Evolutionary conservation across 352 stramenopile species (phyloP).

Genomic region (Blastocystis sp.): DNA sequence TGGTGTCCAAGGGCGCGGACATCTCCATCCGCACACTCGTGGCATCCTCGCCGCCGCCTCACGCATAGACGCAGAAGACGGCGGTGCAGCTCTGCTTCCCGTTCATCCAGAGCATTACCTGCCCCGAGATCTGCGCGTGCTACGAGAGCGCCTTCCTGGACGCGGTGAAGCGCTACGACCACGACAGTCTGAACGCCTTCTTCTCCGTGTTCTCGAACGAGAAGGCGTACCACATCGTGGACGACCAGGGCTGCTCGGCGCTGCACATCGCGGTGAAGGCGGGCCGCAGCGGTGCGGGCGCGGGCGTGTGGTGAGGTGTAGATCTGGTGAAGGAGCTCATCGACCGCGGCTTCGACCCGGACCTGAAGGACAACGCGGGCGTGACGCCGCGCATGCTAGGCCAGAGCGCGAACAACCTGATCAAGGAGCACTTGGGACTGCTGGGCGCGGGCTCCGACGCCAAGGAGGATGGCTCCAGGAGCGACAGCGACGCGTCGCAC

Average conservation of each 20-base stretch:
- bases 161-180: slow-evolving; percentile 31
- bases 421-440: slow-evolving; percentile 38
- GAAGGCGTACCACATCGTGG: background rate
- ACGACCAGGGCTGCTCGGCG: slow-evolving; percentile 13
- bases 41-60: background rate
- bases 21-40: slow-evolving; percentile 20
- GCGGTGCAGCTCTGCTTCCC: slow-evolving; percentile 28
- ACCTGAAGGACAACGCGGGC: background rate
- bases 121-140: background rate
- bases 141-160: slow-evolving; percentile 1
- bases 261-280: slow-evolving; percentile 45
- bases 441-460: background rate
- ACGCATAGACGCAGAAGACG: slow-evolving; percentile 25
- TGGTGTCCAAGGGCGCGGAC: background rate
- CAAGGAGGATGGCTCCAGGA: background rate
- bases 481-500: no score
- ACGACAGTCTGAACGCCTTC: slow-evolving; percentile 5
- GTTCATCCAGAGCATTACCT: background rate
- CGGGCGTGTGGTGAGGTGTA: background rate
- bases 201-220: background rate
- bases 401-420: background rate
- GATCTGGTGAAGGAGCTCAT: slow-evolving; percentile 41
- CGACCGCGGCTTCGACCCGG: slow-evolving; percentile 23
- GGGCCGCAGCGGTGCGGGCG: background rate
- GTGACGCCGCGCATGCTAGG: slow-evolving; percentile 19